Base-by-base conservation (phyloP, 495 filamentous ascomycete species). In the Penicillium macrosclerotiorum region DNA sequence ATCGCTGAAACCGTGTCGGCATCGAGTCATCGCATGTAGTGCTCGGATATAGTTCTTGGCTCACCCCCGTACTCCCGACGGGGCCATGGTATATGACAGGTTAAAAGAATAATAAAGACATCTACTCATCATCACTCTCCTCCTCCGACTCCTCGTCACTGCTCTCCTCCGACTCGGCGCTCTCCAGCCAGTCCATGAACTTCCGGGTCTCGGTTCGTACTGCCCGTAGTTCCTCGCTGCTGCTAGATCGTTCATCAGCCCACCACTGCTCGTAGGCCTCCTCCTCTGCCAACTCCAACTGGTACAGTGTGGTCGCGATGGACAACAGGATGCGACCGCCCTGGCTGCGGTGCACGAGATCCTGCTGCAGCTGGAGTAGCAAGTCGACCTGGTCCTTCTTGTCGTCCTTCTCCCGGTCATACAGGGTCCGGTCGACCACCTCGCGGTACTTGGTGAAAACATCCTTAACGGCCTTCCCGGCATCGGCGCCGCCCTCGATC, bases 211-310 rank as follows among this genome's bases (percentile, higher is more conserved):
- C 83, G 24, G 70, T 79, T 55, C 86, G 83, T 18, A 96, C 81
- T 45, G 64, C 79, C 30, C 67, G 58, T 82, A 96, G 82, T 41
- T 78, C 76, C 23, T 86, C 85, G 6, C 67, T 79, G 42, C 72
- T 77, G 22, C 69, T 78, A 6, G 81, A 80, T 54, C 80, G 76
- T 48, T 73, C 72, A 64, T 93, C 81, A 14, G 71, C 76, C 92
- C 91, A 97, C 93, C 93, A 98, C 46, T 79, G 78, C 59, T 90
- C 70, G 33, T 93, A 85, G 0, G 84, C 90, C 29, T 95, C 92
- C 62, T 95, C 88, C 61, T 96, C 90, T 1, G 96, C 63, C 5
- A 96, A 74, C 50, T 97, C 93, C 41, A 85, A 63, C 44, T 86
- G 82, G 62, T 95, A 94, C 42, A 95, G 70, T 62, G 86, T 82